A percentile compares a stretch with the other conserved stretches of the same genome.
Evolutionary conservation across 2,329 filamentous ascomycete species (phyloP).

Genomic region (Sordariomycetes sp.): DNA sequence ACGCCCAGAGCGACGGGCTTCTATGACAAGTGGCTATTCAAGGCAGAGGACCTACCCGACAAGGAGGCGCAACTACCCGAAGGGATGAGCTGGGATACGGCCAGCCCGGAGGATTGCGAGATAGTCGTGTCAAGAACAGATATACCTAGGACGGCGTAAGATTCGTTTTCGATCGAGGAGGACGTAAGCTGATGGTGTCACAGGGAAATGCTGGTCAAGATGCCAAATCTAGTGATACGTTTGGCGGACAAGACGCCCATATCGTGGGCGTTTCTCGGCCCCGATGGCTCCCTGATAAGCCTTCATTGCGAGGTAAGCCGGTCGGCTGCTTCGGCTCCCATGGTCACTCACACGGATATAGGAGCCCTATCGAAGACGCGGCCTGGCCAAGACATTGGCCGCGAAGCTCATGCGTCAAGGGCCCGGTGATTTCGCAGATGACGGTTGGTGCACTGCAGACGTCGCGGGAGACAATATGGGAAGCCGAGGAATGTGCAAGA

Average conservation of each 20-base stretch:
- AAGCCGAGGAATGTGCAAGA: constrained; percentile 53
- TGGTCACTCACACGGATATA: constrained; percentile 9
- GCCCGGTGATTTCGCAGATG: constrained; percentile 31
- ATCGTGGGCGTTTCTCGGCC: constrained; percentile 56
- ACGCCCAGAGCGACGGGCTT: constrained; percentile 12
- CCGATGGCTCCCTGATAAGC: constrained; percentile 52
- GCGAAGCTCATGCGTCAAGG: constrained; percentile 47
- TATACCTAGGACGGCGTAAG: constrained; percentile 45
- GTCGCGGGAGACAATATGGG: constrained; percentile 51
- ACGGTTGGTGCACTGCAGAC: constrained; percentile 52
- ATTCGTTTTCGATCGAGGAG: background rate
- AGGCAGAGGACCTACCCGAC: constrained; percentile 31
- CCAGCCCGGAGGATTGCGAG: constrained; percentile 41
- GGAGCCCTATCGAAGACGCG: constrained; percentile 47
- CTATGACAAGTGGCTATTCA: constrained; percentile 52
- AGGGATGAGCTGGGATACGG: constrained; percentile 45
- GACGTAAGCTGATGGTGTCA: background rate
- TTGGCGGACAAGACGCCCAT: constrained; percentile 37
- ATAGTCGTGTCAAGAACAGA: constrained; percentile 45
- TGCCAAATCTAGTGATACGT: constrained; percentile 39
- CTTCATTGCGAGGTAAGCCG: constrained; percentile 50
- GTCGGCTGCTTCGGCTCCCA: no score
- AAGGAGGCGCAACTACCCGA: constrained; percentile 21
- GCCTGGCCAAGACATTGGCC: constrained; percentile 54
- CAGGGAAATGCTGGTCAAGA: constrained; percentile 30